Percentiles rank a stretch among this genome's conserved stretches.
phyloP scores from a whole-genome alignment of 805 yeast genomes.

The Monosporozyma aerobia region DNA sequence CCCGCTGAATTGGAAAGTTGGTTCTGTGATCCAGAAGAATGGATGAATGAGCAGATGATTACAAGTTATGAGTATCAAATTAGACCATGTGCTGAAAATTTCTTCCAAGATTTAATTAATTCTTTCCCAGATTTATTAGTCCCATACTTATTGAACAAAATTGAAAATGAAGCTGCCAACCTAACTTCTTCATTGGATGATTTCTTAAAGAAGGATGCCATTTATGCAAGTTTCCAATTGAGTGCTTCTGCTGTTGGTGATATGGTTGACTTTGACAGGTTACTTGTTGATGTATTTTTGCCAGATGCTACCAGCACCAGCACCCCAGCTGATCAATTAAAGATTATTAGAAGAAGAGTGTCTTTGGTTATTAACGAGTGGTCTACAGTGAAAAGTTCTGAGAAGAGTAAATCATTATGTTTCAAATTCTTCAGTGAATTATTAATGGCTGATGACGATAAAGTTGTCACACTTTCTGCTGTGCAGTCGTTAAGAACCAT shows the following conservation, averaged over 20 bases:
- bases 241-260: conserved; percentile 59
- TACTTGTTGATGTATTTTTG: conserved; percentile 51
- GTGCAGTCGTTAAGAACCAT: conserved; percentile 58
- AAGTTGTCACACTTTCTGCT: conserved; percentile 72
- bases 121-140: conserved; percentile 49
- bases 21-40: conserved; percentile 85
- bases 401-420: conserved; percentile 45
- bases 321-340: conserved; percentile 40
- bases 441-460: conserved; percentile 52
- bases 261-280: conserved; percentile 56
- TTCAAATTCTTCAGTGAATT: conserved; percentile 48
- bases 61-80: conserved; percentile 76
- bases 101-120: conserved; percentile 64
- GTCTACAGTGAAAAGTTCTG: conserved; percentile 58
- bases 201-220: conserved; percentile 65
- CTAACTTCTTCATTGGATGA: conserved; percentile 33
- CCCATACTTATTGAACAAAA: conserved; percentile 50
- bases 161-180: conserved; percentile 35
- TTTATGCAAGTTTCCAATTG: conserved; percentile 73
- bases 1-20: conserved; percentile 75
- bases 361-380: conserved; percentile 74
- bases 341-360: conserved; percentile 66
- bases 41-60: conserved; percentile 73
- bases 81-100: conserved; percentile 78
- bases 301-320: conserved; percentile 43